Evolutionary conservation across 768 basidiomycete genomes (phyloP), one percentile per base, ranked within the genome.

Genomic region (Krasilnikovozyma curviuscula): DNA sequence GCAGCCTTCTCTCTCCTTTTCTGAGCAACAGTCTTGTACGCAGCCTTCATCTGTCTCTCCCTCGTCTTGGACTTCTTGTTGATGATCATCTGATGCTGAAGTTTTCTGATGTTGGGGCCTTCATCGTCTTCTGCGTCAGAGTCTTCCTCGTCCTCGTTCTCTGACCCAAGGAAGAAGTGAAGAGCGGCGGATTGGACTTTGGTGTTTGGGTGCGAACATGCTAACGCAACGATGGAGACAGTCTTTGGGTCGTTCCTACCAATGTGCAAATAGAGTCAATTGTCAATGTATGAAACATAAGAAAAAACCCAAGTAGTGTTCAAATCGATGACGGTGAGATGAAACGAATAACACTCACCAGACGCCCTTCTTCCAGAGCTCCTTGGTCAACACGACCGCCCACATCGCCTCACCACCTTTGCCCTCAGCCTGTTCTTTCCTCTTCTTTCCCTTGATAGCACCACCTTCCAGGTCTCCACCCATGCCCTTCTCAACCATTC

Each of bases 101-200:
- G 70, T 31, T 74, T 71, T 58, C 71, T 78, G 23, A 84, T 69
- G 56, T 86, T 73, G 13, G 78, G 69, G 16, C 71, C 70, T 34
- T 79, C 79, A 12, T 71, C 71, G 54, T 81, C 82, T 1, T 79
- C 75, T 38, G 79, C 78, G 37, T 75, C 78, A 50, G 80, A 77
- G 33, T 76, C 77, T 46, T 72, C 71, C 18, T 78, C 77, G 19
- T 84, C 77, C 35, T 84, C 65, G 39, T 63, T 61, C 39, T 67
- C 83, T 48, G 73, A 76, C 5, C 84, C 84, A n/a, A 98, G 74
- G 70, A 97, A 98, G 69, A 95, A 98, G 66, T 95, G 86, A 14
- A 89, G 66, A 1, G 88, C 83, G 2, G 86, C 86, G 52, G 77
- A 84, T 63, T 95, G 89, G 0, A 97, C 93, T 65, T 97, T 97